A percentile compares a stretch with the other conserved stretches of the same genome.
These are phyloP conservation scores for Stephania cephalantha DNA, from an alignment of 164 flowering plant species.

Conservation along the genomic window DNA sequence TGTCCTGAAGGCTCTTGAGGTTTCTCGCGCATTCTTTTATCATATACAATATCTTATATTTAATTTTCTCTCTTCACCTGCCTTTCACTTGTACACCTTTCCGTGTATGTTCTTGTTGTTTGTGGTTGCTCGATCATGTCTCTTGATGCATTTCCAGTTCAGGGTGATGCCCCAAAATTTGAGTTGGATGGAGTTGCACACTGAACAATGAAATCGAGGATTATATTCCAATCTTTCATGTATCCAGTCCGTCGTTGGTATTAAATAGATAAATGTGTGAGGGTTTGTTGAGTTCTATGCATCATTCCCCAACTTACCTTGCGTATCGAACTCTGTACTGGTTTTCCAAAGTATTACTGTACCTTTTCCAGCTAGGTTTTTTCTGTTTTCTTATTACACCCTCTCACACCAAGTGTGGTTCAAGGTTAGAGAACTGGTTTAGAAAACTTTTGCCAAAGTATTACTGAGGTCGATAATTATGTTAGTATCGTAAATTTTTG, in stretches of 20 bases:
- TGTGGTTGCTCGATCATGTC: background rate
- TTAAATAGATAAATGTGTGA: no score
- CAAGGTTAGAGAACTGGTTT: background rate
- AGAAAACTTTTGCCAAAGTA: background rate
- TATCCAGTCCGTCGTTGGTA: no score
- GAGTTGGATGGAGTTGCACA: background rate
- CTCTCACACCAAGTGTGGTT: background rate
- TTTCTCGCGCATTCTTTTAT: constrained; percentile 11
- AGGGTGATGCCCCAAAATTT: background rate
- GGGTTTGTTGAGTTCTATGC: no score
- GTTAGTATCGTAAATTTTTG: no score
- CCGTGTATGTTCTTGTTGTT: background rate
- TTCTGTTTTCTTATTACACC: background rate
- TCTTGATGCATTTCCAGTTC: background rate
- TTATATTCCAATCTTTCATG: background rate
- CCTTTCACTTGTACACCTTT: background rate
- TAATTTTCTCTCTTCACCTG: background rate
- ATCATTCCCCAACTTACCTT: no score
- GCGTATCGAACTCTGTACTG: no score
- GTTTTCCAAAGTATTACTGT: no score
- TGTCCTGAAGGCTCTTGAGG: constrained; percentile 95
- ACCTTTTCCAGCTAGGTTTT: background rate
- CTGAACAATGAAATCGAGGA: background rate
- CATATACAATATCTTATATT: background rate
- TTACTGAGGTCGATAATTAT: no score